phyloP scores from a whole-genome alignment of 2,329 filamentous ascomycete species.

The Cladosporium sp. region DNA sequence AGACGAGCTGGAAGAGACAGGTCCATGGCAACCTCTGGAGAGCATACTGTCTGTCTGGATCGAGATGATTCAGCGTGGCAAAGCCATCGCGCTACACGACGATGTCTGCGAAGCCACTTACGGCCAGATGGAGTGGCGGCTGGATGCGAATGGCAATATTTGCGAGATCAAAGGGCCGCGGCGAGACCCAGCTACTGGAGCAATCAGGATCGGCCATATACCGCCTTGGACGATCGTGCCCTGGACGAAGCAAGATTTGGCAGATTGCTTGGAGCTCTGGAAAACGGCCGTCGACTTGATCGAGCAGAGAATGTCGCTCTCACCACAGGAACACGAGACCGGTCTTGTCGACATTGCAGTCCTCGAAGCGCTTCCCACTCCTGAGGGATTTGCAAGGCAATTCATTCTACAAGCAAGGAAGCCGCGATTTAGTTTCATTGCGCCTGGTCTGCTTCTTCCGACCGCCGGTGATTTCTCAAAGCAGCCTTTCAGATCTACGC shows the following conservation, averaged over 20 bases:
- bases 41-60: slow-evolving; percentile 17
- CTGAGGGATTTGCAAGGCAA: slow-evolving; percentile 12
- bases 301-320: background rate
- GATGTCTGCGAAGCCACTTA: slow-evolving; percentile 6
- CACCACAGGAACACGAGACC: background rate
- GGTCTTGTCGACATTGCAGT: slow-evolving; percentile 6
- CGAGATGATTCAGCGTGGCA: slow-evolving; percentile 15
- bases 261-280: slow-evolving; percentile 12
- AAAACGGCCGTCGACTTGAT: slow-evolving; percentile 8
- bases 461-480: background rate
- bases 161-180: background rate
- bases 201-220: background rate
- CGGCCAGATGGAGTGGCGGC: background rate
- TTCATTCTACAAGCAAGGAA: slow-evolving; percentile 13
- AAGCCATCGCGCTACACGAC: slow-evolving; percentile 11
- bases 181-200: background rate
- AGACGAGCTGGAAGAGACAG: slow-evolving; percentile 5
- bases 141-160: background rate
- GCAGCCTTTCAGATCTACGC: background rate
- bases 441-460: slow-evolving; percentile 12
- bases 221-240: slow-evolving; percentile 13
- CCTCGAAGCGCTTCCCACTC: slow-evolving; percentile 5
- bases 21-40: slow-evolving; percentile 16
- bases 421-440: slow-evolving; percentile 13
- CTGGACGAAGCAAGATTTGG: slow-evolving; percentile 13